A percentile compares a stretch with the other conserved stretches of the same genome.
phyloP scores from a whole-genome alignment of 202 grass and related monocot species.

The Hordeum pubiflorum region DNA sequence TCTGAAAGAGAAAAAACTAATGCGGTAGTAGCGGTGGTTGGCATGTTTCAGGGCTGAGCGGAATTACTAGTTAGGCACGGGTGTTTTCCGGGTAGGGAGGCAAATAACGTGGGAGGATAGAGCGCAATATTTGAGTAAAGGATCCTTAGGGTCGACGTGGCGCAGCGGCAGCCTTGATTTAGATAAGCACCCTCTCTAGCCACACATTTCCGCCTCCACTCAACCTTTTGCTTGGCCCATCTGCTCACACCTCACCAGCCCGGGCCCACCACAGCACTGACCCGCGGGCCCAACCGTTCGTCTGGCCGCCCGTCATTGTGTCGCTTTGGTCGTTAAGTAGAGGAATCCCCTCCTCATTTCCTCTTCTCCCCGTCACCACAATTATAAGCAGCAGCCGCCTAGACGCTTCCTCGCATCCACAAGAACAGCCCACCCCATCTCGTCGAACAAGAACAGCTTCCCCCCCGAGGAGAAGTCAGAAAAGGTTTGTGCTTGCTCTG shows the following conservation, averaged over 20 bases:
- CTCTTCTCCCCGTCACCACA: not conserved
- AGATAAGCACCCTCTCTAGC: constrained; percentile 8
- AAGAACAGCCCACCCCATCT: not conserved
- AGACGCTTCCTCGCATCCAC: not conserved
- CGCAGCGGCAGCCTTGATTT: constrained; percentile 15
- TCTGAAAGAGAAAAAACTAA: too few species aligned
- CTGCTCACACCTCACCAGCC: not conserved
- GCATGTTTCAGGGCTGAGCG: not conserved
- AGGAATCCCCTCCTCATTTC: not conserved
- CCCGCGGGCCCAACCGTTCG: not conserved
- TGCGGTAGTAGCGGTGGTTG: not conserved
- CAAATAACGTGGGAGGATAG: not conserved
- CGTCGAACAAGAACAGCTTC: too few species aligned
- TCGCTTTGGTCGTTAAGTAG: not conserved
- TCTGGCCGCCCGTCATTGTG: not conserved
- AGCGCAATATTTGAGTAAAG: not conserved
- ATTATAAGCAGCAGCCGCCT: not conserved
- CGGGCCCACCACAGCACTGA: not conserved
- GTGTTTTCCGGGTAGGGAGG: too few species aligned
- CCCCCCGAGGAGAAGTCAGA: not conserved
- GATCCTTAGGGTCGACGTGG: constrained; percentile 15
- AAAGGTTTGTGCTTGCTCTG: not conserved
- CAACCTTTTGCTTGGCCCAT: not conserved
- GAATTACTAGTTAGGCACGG: not conserved
- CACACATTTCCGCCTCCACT: not conserved